Base-by-base conservation (phyloP, 495 filamentous ascomycete species). In the Aspergillus avenaceus region DNA sequence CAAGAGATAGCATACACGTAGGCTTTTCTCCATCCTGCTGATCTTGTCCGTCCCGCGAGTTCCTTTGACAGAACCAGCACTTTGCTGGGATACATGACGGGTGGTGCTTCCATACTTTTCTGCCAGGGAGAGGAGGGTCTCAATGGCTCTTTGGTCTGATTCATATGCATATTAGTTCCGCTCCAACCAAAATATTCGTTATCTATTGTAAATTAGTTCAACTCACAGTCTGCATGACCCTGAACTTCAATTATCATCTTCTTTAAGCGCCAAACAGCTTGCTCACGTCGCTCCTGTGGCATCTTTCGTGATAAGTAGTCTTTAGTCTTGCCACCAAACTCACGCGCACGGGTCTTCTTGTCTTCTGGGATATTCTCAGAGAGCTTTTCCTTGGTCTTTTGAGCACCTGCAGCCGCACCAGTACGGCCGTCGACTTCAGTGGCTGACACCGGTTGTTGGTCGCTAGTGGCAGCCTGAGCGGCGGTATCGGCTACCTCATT, bases 191-290 rank as follows among this genome's bases (percentile, higher is more conserved):
- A n/a, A n/a, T n/a, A n/a, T n/a, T n/a, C n/a, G n/a, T n/a, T n/a
- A n/a, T n/a, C n/a, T n/a, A n/a, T n/a, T 22, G 3, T 31, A 38
- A 5, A 16, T 29, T 18, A 9, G 22, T n/a, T 11, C 5, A 23
- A 66, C 82, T 65, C 65, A 85, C 83, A 98, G 54, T 97, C 93
- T 44, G 84, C 81, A 62, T 96, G 93, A 31, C 90, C 84, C 65
- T 98, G 93, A 48, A 95, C 86, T 75, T 98, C 93, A 47, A 96
- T 78, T 22, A 98, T 71, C 88, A 98, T 95, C 81, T 97, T 97
- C 83, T 97, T 97, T 49, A 98, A 66, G 41, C 93, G 87, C 79
- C 84, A 97, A 59, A 97, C 83, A 21, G 83, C 84, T 74, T 96
- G 92, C 2, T 97, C 91, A 24, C 92, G 90, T 50, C 95, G 90